phyloP scores from a whole-genome alignment of 2,329 filamentous ascomycete genomes.

The Thelonectria blattea region DNA sequence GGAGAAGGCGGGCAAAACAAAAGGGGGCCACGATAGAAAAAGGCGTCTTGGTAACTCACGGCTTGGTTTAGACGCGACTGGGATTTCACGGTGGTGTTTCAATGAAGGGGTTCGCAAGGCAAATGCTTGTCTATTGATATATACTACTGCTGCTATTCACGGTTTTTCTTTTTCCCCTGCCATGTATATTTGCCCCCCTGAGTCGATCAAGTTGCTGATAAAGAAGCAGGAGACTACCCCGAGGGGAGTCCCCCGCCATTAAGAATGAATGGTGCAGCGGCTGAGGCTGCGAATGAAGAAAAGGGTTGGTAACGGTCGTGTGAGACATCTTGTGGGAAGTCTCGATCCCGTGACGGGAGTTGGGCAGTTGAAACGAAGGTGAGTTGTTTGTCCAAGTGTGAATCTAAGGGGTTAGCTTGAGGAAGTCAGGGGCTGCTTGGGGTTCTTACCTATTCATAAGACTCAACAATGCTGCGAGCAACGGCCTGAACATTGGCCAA shows the following conservation, averaged over 20 bases:
- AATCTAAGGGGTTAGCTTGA: neutral
- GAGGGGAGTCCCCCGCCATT: constrained; percentile 25
- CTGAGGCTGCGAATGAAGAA: constrained; percentile 25
- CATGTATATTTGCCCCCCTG: constrained; percentile 18
- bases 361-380: constrained; percentile 3
- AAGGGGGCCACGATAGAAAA: constrained; percentile 17
- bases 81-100: constrained; percentile 6
- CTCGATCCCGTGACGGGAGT: neutral
- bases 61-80: constrained; percentile 16
- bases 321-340: constrained; percentile 11
- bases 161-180: constrained; percentile 21
- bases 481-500: constrained; percentile 36
- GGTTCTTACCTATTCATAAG: constrained; percentile 30
- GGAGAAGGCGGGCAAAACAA: constrained; percentile 9
- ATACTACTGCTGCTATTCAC: constrained; percentile 26
- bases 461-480: constrained; percentile 38
- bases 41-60: constrained; percentile 12
- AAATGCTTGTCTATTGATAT: constrained; percentile 24
- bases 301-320: neutral
- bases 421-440: neutral
- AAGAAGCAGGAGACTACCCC: constrained; percentile 29
- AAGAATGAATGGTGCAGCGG: constrained; percentile 21
- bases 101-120: constrained; percentile 1
- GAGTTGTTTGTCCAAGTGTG: neutral
- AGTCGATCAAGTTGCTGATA: constrained; percentile 22